These are phyloP conservation scores for Boletus bicolor DNA, from an alignment of 768 basidiomycete genomes.

Conservation along the genomic window DNA sequence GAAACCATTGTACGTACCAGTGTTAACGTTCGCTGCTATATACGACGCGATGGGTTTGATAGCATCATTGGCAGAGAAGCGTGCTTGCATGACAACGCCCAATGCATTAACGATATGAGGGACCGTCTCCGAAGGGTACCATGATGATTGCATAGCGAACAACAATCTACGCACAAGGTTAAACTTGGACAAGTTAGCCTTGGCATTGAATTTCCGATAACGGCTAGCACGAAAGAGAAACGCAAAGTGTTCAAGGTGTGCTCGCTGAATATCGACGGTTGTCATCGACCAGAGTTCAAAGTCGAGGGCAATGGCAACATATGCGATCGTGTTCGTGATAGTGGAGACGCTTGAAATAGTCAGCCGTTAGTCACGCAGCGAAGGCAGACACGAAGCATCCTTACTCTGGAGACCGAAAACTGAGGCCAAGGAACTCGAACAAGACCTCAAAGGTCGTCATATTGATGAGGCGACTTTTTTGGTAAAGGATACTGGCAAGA, in stretches of 20 bases:
- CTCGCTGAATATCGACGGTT: conserved; percentile 65
- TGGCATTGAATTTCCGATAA: conserved; percentile 73
- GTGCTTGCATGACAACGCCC: conserved; percentile 54
- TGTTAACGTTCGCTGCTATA: conserved; percentile 74
- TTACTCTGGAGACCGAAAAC: conserved; percentile 78
- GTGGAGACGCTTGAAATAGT: conserved; percentile 63
- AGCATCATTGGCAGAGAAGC: conserved; percentile 68
- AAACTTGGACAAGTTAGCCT: conserved; percentile 68
- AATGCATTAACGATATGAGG: conserved; percentile 57
- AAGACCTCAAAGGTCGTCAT: conserved; percentile 77
- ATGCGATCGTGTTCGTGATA: conserved; percentile 77
- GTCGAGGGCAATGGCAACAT: conserved; percentile 80
- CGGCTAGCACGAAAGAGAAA: conserved; percentile 71
- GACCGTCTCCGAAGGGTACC: conserved; percentile 56
- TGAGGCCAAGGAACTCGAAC: conserved; percentile 84
- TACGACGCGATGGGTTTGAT: conserved; percentile 88
- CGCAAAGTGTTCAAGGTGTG: conserved; percentile 78
- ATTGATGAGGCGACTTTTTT: conserved; percentile 73
- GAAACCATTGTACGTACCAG: conserved; percentile 41
- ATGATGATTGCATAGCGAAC: conserved; percentile 78
- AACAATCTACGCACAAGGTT: conserved; percentile 70
- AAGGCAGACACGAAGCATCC: conserved; percentile 18
- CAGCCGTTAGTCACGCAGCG: not conserved
- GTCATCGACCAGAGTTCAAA: conserved; percentile 87
- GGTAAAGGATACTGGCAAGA: conserved; percentile 66